phyloP scores from a whole-genome alignment of 192 early-diverging fungal genomes.

The Backusella mclennaniae region DNA sequence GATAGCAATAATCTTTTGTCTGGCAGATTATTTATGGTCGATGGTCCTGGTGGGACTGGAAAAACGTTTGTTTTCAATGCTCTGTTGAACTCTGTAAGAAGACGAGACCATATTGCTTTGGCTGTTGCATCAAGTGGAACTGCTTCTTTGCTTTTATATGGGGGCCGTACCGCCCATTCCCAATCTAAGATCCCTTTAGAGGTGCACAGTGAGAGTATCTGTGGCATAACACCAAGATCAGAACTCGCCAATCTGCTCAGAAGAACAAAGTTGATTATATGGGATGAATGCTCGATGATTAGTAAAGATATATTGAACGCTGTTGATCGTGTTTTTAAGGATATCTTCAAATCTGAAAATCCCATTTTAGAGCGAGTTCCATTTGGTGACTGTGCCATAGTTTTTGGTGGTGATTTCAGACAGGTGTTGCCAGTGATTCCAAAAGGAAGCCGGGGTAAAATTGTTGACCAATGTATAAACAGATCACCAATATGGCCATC shows the following conservation, averaged over 20 bases:
- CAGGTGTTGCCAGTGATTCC: constrained; percentile 28
- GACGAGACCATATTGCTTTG: constrained; percentile 13
- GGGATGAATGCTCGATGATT: constrained; percentile 5
- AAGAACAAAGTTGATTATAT: constrained; percentile 28
- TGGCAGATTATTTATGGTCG: constrained; percentile 12
- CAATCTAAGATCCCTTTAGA: constrained; percentile 31
- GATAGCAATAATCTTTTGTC: too few relatives aligned
- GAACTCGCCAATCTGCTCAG: constrained; percentile 9
- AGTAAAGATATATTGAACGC: background rate
- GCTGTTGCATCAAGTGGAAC: constrained; percentile 37
- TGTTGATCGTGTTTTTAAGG: too few relatives aligned
- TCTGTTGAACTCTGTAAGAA: background rate
- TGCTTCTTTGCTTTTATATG: constrained; percentile 26
- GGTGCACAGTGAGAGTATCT: background rate
- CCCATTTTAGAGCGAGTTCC: constrained; percentile 18
- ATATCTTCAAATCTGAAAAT: background rate
- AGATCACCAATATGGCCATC: constrained; percentile 6
- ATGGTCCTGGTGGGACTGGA: constrained; percentile 25
- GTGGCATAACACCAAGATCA: background rate
- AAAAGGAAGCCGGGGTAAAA: constrained; percentile 1
- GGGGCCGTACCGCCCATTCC: constrained; percentile 34
- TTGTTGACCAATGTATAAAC: constrained; percentile 25
- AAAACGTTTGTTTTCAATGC: constrained; percentile 31
- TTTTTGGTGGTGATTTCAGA: too few relatives aligned
- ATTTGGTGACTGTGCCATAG: constrained; percentile 24